Percentiles rank a stretch among this genome's conserved stretches.
Conservation (phyloP, 352 stramenopile species). For the Blastocystis hominis region DNA sequence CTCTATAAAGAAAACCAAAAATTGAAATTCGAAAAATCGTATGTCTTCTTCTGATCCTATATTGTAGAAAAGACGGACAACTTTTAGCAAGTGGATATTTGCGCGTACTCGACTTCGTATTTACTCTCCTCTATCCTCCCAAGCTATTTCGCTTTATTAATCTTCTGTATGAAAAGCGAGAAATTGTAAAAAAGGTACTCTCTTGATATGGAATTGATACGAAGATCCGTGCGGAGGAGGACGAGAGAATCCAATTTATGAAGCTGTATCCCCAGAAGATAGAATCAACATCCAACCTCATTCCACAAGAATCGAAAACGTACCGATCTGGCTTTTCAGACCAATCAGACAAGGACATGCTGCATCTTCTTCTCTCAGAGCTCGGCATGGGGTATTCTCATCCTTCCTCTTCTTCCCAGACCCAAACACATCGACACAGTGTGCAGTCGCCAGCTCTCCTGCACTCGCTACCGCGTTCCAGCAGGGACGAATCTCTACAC, state of each 20-base stretch:
- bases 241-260: slow-evolving; percentile 36
- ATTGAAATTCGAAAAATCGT: slow-evolving; percentile 55
- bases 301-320: neutral
- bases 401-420: neutral
- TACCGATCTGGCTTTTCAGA: neutral
- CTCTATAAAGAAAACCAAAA: slow-evolving; percentile 47
- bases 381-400: slow-evolving; percentile 3
- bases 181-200: slow-evolving; percentile 22
- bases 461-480: slow-evolving; percentile 16
- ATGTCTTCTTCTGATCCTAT: neutral
- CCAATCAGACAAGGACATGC: neutral
- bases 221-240: slow-evolving; percentile 27
- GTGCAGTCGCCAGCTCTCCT: slow-evolving; percentile 30
- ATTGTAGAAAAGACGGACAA: slow-evolving; percentile 31
- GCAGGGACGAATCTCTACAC: slow-evolving; percentile 21
- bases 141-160: slow-evolving; percentile 38
- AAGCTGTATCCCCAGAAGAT: neutral
- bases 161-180: slow-evolving; percentile 14
- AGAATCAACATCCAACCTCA: neutral
- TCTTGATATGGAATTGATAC: neutral
- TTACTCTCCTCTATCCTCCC: slow-evolving; percentile 40
- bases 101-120: slow-evolving; percentile 4
- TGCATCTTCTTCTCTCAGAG: neutral
- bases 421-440: slow-evolving; percentile 2
- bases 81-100: neutral